A percentile compares a stretch with the other conserved stretches of the same genome.
Evolutionary conservation across 768 basidiomycete species (phyloP).

Genomic region (Amanita pseudoporphyria): DNA sequence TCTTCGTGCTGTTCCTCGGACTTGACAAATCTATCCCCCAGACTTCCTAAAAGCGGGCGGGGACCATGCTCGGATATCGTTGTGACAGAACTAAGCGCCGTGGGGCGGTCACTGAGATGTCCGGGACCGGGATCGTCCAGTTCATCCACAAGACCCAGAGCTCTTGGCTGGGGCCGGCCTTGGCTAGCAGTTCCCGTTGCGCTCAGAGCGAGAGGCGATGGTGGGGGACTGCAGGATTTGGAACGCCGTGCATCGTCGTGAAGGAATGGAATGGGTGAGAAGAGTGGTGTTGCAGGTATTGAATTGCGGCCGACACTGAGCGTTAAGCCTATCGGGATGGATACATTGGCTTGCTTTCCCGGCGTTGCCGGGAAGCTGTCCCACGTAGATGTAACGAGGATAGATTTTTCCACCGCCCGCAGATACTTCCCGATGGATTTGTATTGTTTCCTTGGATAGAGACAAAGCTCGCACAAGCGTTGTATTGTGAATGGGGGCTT

Average conservation of each 20-base stretch:
- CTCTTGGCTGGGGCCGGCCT: slow-evolving; percentile 31
- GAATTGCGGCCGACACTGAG: slow-evolving; percentile 40
- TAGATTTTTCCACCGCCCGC: slow-evolving; percentile 72
- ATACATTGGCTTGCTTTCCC: slow-evolving; percentile 27
- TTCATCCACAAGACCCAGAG: slow-evolving; percentile 75
- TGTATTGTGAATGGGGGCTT: slow-evolving; percentile 85
- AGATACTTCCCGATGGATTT: slow-evolving; percentile 77
- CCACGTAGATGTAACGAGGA: slow-evolving; percentile 78
- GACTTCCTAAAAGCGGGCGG: slow-evolving; percentile 44
- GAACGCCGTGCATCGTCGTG: slow-evolving; percentile 78
- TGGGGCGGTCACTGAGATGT: slow-evolving; percentile 76
- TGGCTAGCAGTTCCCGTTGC: slow-evolving; percentile 24
- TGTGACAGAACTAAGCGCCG: slow-evolving; percentile 58
- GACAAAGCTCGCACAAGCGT: slow-evolving; percentile 74
- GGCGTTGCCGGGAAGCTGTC: slow-evolving; percentile 53
- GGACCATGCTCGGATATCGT: slow-evolving; percentile 21
- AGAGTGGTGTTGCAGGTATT: slow-evolving; percentile 68
- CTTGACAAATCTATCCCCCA: slow-evolving; percentile 59
- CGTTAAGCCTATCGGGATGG: slow-evolving; percentile 30
- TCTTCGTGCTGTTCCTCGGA: slow-evolving; percentile 25
- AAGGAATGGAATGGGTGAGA: slow-evolving; percentile 82
- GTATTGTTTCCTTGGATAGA: slow-evolving; percentile 64
- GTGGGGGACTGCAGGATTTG: slow-evolving; percentile 70
- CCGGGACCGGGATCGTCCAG: slow-evolving; percentile 79
- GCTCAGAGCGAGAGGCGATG: slow-evolving; percentile 55